phyloP scores from a whole-genome alignment of 495 filamentous ascomycete species.

The Talaromyces borbonicus region DNA sequence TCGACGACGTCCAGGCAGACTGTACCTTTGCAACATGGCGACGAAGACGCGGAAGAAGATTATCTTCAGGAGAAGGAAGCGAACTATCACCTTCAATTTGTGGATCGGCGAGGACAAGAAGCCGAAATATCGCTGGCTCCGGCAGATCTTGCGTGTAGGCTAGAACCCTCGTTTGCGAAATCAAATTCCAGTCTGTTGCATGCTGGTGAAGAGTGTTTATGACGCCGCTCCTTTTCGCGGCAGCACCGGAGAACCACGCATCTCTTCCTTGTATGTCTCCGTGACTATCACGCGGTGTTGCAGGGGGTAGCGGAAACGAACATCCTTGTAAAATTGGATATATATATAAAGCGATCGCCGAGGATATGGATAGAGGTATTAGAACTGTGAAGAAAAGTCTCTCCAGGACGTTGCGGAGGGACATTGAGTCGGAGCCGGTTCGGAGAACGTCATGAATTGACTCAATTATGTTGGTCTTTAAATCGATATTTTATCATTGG shows the following conservation, averaged over 20 bases:
- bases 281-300: too few relatives aligned
- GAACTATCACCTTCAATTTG: constrained; percentile 91
- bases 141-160: constrained; percentile 13
- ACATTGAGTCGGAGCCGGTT: constrained; percentile 27
- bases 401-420: constrained; percentile 48
- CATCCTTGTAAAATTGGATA: constrained; percentile 79
- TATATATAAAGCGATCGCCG: constrained; percentile 72
- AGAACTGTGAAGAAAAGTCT: constrained; percentile 50
- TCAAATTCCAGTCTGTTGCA: constrained; percentile 16
- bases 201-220: constrained; percentile 42
- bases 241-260: too few relatives aligned
- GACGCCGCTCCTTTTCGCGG: constrained; percentile 21
- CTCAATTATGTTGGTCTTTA: too few relatives aligned
- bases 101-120: constrained; percentile 86
- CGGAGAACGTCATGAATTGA: not conserved
- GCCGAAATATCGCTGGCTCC: constrained; percentile 57
- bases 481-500: too few relatives aligned
- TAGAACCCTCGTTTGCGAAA: not conserved
- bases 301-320: constrained; percentile 68
- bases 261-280: constrained; percentile 5
- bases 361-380: constrained; percentile 56
- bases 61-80: constrained; percentile 51
- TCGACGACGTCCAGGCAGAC: constrained; percentile 17
- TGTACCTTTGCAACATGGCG: constrained; percentile 42
- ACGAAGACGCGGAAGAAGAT: constrained; percentile 47